A percentile compares a stretch with the other conserved stretches of the same genome.
Evolutionary conservation across 2,329 filamentous ascomycete genomes (phyloP).

Genomic region (Aspergillus nomiae): DNA sequence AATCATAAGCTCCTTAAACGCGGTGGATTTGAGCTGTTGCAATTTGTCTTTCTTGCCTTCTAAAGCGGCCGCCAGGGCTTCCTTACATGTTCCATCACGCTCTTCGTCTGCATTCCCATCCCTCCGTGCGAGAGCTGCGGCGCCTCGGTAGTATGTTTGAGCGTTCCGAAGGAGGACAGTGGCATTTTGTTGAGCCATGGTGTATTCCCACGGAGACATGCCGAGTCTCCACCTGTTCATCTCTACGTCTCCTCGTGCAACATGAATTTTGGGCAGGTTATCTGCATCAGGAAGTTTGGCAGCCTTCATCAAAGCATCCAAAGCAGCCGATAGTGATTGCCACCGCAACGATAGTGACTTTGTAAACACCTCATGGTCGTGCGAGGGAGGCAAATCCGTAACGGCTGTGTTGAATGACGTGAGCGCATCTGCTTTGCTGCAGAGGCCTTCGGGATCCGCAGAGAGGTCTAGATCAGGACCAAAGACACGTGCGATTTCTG

Average conservation of each 20-base stretch:
- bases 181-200: conserved; percentile 47
- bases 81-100: conserved; percentile 50
- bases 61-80: conserved; percentile 51
- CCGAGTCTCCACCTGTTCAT: conserved; percentile 57
- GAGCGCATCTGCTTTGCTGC: conserved; percentile 60
- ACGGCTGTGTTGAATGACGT: conserved; percentile 56
- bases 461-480: conserved; percentile 42
- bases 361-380: conserved; percentile 31
- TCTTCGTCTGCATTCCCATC: conserved; percentile 47
- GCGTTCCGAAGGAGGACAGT: conserved; percentile 57
- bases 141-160: conserved; percentile 60
- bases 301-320: conserved; percentile 53
- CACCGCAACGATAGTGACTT: conserved; percentile 47
- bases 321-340: conserved; percentile 55
- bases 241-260: conserved; percentile 58
- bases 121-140: conserved; percentile 43
- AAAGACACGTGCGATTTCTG: conserved; percentile 46
- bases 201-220: conserved; percentile 45
- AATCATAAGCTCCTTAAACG: conserved; percentile 41
- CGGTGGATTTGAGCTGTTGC: conserved; percentile 37
- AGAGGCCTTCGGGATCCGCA: conserved; percentile 51
- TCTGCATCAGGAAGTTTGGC: conserved; percentile 54
- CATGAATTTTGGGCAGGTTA: conserved; percentile 55
- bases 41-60: conserved; percentile 42
- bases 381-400: conserved; percentile 33